Base-by-base conservation (phyloP, 495 filamentous ascomycete species). In the Trichoderma orchidacearum region DNA sequence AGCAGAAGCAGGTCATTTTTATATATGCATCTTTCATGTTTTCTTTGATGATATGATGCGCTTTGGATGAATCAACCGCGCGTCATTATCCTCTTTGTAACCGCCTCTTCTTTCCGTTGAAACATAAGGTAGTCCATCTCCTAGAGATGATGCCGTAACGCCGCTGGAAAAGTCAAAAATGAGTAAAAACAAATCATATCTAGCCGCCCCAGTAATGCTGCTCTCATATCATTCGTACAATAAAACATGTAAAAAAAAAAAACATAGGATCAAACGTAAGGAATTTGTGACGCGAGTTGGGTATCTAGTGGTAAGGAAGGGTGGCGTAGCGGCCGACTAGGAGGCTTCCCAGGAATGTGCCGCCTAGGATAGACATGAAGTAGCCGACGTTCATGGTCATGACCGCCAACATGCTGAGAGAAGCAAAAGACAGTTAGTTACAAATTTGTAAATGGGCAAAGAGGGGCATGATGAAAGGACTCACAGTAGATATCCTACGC, bases 381-480 rank as follows among this genome's bases (percentile, higher is more conserved):
- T 95, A 97, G n/a, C 92, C 92, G 45, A 96, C 80, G 63, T 97
- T 97, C 81, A 92, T 80, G 3, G 90, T 93, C 92, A 97, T 97
- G 62, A 95, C 87, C n/a, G 88, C 91, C 71, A 97, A 74, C 92
- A 97, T 97, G 53, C 92, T 97, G 63, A 21, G 36, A 55, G n/a
- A 35, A 31, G 59, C 34, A 18, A 51, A 18, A 7, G 11, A 18
- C 6, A 21, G 7, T 23, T 28, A 54, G 52, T 3, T 7, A 15
- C 5, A 30, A 5, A 9, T 13, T 7, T 53, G n/a, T 34, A 31
- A 27, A 41, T 23, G 30, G 25, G 38, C 12, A 34, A 32, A 51
- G 30, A 27, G 25, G 45, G 55, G 23, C 35, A 32, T n/a, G n/a
- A n/a, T 12, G 9, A 3, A 36, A 23, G 13, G 29, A 82, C 90